Percentiles rank a stretch among this genome's conserved stretches.
Evolutionary conservation across 2,329 filamentous ascomycete genomes (phyloP).

Genomic region (Talaromyces marneffei): DNA sequence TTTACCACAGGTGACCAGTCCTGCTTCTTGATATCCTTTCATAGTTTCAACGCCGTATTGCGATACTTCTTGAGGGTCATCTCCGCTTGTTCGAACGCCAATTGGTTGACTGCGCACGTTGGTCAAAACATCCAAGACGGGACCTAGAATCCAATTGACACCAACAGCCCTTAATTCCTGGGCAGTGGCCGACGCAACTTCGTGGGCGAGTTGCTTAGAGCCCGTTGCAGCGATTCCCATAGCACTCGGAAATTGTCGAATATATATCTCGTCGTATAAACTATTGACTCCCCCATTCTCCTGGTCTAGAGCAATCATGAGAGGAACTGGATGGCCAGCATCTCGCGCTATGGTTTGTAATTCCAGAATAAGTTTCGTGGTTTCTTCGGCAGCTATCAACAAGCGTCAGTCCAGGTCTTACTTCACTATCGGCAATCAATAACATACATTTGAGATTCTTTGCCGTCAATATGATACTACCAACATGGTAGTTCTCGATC

Average conservation of each 20-base stretch:
- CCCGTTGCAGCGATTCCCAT: conserved; percentile 96
- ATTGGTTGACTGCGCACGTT: conserved; percentile 88
- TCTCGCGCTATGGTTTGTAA: conserved; percentile 87
- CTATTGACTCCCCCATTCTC: conserved; percentile 98
- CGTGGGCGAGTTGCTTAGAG: conserved; percentile 75
- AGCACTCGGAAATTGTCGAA: conserved; percentile 91
- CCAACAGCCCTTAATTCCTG: conserved; percentile 89
- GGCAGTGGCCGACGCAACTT: conserved; percentile 86
- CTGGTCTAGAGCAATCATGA: conserved; percentile 88
- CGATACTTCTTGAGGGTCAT: conserved; percentile 92
- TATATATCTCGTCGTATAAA: conserved; percentile 89
- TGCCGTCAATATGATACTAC: conserved; percentile 66
- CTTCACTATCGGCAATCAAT: no score
- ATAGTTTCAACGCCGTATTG: conserved; percentile 86
- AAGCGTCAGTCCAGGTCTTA: conserved; percentile 15
- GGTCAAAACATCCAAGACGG: conserved; percentile 86
- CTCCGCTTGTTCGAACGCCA: conserved; percentile 81
- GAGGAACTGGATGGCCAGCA: conserved; percentile 79
- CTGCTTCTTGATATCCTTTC: conserved; percentile 87
- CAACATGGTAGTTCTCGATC: conserved; percentile 68
- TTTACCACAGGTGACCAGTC: conserved; percentile 84
- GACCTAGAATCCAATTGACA: conserved; percentile 91
- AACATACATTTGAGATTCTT: conserved; percentile 63
- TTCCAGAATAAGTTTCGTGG: conserved; percentile 80
- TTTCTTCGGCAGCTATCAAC: conserved; percentile 76